Conservation (phyloP, 2,329 filamentous ascomycete genomes). For the Calonectria henricotiae region DNA sequence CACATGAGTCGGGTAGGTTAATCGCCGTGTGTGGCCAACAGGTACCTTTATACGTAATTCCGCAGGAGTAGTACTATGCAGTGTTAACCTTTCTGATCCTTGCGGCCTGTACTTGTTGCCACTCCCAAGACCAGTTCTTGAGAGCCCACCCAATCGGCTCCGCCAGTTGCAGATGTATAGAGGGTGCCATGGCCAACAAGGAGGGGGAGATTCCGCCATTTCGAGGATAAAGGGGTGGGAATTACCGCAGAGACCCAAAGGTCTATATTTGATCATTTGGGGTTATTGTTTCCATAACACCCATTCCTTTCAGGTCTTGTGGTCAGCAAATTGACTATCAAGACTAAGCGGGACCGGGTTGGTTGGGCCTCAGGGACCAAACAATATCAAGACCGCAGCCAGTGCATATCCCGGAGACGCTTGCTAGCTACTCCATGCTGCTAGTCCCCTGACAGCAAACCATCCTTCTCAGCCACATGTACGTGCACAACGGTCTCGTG, state of each 20-base stretch:
- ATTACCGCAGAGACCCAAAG: background rate
- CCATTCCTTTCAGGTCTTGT: background rate
- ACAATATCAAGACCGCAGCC: background rate
- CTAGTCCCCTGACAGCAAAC: background rate
- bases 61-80: no score
- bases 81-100: no score
- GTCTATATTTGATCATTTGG: background rate
- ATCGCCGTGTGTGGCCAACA: no score
- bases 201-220: background rate
- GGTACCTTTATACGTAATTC: no score
- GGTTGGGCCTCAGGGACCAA: background rate
- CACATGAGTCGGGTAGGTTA: no score
- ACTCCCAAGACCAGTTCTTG: background rate
- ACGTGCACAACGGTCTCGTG: background rate
- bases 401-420: background rate
- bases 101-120: background rate
- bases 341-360: background rate
- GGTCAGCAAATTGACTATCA: background rate
- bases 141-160: conserved; percentile 5
- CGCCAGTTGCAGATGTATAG: background rate
- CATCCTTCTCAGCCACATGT: conserved; percentile 3
- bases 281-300: background rate
- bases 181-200: background rate
- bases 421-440: background rate
- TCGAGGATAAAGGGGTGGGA: background rate